These are phyloP conservation scores for Pleoardoris graminearum DNA, from an alignment of 2,329 filamentous ascomycete genomes.

Conservation along the genomic window DNA sequence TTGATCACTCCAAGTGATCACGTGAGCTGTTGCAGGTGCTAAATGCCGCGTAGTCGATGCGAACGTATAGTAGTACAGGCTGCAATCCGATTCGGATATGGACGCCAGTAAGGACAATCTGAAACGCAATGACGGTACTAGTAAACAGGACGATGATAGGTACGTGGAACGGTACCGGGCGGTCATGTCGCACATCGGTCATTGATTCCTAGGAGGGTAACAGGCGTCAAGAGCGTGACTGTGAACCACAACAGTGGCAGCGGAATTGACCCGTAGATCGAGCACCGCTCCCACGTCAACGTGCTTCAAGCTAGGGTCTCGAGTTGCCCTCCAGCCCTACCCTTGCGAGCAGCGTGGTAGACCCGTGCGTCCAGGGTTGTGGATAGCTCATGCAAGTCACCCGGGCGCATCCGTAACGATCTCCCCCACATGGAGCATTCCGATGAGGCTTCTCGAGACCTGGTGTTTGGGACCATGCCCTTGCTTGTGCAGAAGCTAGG, in stretches of 20 bases:
- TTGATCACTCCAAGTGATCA: conserved; percentile 15
- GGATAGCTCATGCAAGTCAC: conserved; percentile 34
- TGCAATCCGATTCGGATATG: conserved; percentile 24
- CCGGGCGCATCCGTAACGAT: conserved; percentile 33
- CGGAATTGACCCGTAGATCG: conserved; percentile 3
- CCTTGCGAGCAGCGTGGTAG: conserved; percentile 12
- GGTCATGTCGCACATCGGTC: conserved; percentile 34
- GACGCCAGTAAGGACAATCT: conserved; percentile 31
- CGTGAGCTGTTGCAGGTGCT: conserved; percentile 18
- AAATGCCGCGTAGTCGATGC: conserved; percentile 10
- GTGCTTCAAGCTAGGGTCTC: conserved; percentile 3
- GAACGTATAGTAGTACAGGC: conserved; percentile 27
- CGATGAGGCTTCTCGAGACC: conserved; percentile 32
- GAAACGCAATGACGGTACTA: conserved; percentile 22
- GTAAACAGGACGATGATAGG: conserved; percentile 17
- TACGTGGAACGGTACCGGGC: conserved; percentile 32
- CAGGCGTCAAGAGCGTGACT: conserved; percentile 6
- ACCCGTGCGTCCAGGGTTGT: conserved; percentile 15
- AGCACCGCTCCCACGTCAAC: conserved; percentile 4
- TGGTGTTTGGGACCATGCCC: conserved; percentile 33
- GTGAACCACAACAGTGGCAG: conserved; percentile 8
- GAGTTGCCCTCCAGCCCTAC: neutral
- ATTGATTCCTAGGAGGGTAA: conserved; percentile 19
- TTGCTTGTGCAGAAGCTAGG: conserved; percentile 32
- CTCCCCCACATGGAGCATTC: conserved; percentile 31